Conservation (phyloP, 208 protist species). For the Trichomonas gallinae region DNA sequence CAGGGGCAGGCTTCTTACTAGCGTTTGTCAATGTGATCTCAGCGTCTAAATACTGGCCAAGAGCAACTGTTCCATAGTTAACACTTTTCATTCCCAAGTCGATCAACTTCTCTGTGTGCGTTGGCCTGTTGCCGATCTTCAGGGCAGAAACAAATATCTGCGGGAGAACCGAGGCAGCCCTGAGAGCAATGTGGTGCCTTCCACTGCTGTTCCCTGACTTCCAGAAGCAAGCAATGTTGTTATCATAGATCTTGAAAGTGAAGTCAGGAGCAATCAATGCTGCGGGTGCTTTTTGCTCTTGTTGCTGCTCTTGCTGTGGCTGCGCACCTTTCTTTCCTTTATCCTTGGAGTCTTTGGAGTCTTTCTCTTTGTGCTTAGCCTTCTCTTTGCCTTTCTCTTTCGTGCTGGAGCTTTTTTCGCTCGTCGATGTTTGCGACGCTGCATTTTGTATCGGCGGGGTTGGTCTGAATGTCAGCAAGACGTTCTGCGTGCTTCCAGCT, state of each 20-base stretch:
- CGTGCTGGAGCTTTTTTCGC: not conserved
- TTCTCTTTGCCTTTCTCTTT: not conserved
- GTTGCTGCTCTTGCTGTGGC: not conserved
- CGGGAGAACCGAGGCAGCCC: not conserved
- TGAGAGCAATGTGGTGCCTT: not conserved
- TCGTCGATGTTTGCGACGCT: not conserved
- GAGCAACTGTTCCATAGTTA: not conserved
- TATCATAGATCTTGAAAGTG: not conserved
- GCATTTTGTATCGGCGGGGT: not conserved
- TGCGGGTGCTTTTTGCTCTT: not conserved
- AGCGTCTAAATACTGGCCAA: not conserved
- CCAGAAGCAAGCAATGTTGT: not conserved
- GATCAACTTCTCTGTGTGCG: not conserved
- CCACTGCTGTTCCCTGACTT: not conserved
- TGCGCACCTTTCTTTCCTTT: not conserved
- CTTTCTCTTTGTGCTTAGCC: not conserved
- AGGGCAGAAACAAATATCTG: not conserved
- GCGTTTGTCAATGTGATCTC: not conserved
- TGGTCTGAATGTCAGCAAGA: not conserved
- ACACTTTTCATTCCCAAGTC: not conserved
- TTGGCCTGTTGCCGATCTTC: not conserved
- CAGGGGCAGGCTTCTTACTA: not conserved
- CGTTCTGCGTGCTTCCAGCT: no score
- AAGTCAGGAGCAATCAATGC: not conserved
- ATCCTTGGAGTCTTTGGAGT: not conserved